These are phyloP conservation scores for Ziziphus jujuba DNA, from an alignment of 306 rosid genomes.

Conservation along the genomic window DNA sequence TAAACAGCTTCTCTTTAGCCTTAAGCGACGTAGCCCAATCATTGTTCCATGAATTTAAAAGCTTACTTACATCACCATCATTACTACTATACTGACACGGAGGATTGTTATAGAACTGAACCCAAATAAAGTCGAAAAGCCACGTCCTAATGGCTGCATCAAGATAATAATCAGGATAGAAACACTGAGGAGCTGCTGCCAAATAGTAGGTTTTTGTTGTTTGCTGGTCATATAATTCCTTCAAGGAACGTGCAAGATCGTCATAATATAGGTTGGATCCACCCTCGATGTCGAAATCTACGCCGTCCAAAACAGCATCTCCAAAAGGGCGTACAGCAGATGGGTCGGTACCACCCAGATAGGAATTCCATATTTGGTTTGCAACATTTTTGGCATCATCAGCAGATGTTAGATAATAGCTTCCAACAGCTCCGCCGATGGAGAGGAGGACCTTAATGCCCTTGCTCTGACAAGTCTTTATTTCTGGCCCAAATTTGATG, in stretches of 20 bases:
- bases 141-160: slow-evolving; percentile 30
- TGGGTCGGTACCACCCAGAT: slow-evolving; percentile 35
- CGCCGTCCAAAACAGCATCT: slow-evolving; percentile 38
- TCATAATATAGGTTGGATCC: not conserved
- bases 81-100: slow-evolving; percentile 15
- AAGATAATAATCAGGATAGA: slow-evolving; percentile 24
- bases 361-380: slow-evolving; percentile 18
- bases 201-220: not conserved
- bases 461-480: no score
- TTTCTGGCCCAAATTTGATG: not conserved
- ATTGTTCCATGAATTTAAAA: no score
- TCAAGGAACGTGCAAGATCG: not conserved
- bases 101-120: slow-evolving; percentile 42
- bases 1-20: no score
- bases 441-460: no score
- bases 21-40: no score
- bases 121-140: slow-evolving; percentile 39
- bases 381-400: no score
- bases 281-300: slow-evolving; percentile 35
- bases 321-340: slow-evolving; percentile 27
- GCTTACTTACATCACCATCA: no score
- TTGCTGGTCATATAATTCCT: not conserved
- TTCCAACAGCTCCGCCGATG: no score
- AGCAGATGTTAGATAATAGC: no score
- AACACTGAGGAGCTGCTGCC: slow-evolving; percentile 39